phyloP scores from a whole-genome alignment of 805 yeast genomes.

The Phaffomyces antillensis region DNA sequence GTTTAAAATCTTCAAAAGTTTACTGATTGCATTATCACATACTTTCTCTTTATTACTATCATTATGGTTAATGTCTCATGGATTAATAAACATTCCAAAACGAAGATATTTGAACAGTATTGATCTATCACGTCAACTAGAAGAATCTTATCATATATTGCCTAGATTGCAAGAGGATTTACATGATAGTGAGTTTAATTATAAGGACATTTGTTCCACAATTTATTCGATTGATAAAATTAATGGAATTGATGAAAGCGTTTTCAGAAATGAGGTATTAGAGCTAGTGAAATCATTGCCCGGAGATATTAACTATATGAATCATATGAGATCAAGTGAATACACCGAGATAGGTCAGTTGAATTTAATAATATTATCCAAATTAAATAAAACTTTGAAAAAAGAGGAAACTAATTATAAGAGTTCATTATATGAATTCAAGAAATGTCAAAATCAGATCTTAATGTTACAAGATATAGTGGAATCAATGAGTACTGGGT shows the following conservation, averaged over 20 bases:
- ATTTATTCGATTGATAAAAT: slow-evolving; percentile 39
- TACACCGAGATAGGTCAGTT: slow-evolving; percentile 19
- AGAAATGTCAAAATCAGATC: slow-evolving; percentile 40
- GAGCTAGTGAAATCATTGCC: slow-evolving; percentile 12
- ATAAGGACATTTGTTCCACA: slow-evolving; percentile 56
- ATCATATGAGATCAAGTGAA: slow-evolving; percentile 20
- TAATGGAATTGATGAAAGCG: slow-evolving; percentile 16
- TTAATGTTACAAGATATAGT: slow-evolving; percentile 51
- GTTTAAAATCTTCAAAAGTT: slow-evolving; percentile 49
- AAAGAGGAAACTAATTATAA: slow-evolving; percentile 42
- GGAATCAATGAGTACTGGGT: slow-evolving; percentile 31
- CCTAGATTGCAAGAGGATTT: slow-evolving; percentile 52
- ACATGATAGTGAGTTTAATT: slow-evolving; percentile 55
- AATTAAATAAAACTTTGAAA: slow-evolving; percentile 45
- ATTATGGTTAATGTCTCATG: slow-evolving; percentile 82
- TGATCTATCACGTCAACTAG: slow-evolving; percentile 28
- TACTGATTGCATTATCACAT: slow-evolving; percentile 71
- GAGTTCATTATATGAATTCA: slow-evolving; percentile 54
- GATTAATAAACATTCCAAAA: slow-evolving; percentile 62
- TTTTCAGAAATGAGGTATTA: slow-evolving; percentile 11
- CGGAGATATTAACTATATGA: slow-evolving; percentile 13
- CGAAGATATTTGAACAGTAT: slow-evolving; percentile 29
- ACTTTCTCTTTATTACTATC: slow-evolving; percentile 69
- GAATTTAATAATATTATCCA: slow-evolving; percentile 38
- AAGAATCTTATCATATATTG: slow-evolving; percentile 42